Conservation (phyloP, 805 yeast species). For the Komagataella pseudopastoris region DNA sequence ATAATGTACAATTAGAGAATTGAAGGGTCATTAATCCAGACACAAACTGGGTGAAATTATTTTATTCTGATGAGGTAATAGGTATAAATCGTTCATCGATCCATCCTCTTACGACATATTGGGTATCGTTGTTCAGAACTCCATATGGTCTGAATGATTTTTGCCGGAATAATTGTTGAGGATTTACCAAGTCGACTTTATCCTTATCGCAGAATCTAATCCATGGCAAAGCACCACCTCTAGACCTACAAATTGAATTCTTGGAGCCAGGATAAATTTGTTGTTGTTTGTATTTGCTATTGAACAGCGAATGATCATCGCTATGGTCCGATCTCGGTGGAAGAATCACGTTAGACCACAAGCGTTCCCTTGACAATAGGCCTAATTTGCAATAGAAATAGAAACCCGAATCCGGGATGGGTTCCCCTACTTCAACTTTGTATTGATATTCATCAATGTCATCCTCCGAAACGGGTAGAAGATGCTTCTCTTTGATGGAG, state of each 20-base stretch:
- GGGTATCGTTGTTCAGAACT: conserved; percentile 13
- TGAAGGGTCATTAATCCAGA: neutral
- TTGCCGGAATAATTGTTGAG: conserved; percentile 8
- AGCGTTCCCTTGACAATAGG: conserved; percentile 28
- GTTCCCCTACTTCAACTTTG: conserved; percentile 11
- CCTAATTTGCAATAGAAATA: conserved; percentile 18
- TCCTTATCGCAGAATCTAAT: conserved; percentile 3
- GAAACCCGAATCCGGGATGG: conserved; percentile 2
- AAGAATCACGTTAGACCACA: conserved; percentile 39
- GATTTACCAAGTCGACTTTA: conserved; percentile 15
- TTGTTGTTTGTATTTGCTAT: conserved; percentile 14
- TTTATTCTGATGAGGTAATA: neutral
- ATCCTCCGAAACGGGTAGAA: conserved; percentile 18
- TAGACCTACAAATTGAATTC: conserved; percentile 7
- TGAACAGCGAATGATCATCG: conserved; percentile 9
- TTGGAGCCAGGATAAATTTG: neutral
- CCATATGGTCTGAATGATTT: conserved; percentile 16
- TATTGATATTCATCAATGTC: conserved; percentile 18
- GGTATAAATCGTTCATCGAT: conserved; percentile 29
- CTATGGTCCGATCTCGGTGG: conserved; percentile 33
- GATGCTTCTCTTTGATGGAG: conserved; percentile 21
- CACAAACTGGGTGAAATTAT: neutral
- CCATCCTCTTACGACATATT: conserved; percentile 40
- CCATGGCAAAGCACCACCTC: conserved; percentile 15
- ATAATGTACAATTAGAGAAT: neutral